A percentile compares a stretch with the other conserved stretches of the same genome.
Evolutionary conservation across 345 rosid species (phyloP).

Genomic region (Noccaea bulbosa): DNA sequence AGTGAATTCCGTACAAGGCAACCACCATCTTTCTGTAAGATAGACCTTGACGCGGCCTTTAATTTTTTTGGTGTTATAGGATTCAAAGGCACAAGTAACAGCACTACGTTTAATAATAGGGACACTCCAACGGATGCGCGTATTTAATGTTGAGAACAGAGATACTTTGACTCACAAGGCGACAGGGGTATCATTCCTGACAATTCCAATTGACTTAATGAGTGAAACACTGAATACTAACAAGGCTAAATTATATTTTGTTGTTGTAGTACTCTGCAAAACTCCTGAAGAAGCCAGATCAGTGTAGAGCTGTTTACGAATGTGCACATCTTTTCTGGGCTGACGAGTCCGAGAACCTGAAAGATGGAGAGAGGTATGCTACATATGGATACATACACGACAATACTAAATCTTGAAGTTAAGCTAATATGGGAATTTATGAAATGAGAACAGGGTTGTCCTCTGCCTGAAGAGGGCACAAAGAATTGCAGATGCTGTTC

Average conservation of each 20-base stretch:
- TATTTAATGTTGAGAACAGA: conserved; percentile 91
- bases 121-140: conserved; percentile 95
- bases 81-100: conserved; percentile 93
- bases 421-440: conserved; percentile 25
- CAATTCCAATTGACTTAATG: conserved; percentile 21
- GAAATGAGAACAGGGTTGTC: conserved; percentile 62
- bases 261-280: conserved; percentile 87
- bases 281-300: conserved; percentile 98
- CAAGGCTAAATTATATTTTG: conserved; percentile 14
- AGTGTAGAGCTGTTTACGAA: conserved; percentile 93
- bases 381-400: conserved; percentile 1
- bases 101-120: conserved; percentile 89
- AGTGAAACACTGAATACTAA: conserved; percentile 17
- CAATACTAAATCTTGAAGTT: conserved; percentile 11
- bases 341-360: conserved; percentile 76
- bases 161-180: conserved; percentile 93
- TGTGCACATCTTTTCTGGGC: conserved; percentile 97
- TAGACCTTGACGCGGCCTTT: conserved; percentile 28
- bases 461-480: conserved; percentile 84
- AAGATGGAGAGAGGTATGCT: conserved; percentile 94
- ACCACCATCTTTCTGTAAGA: conserved; percentile 5
- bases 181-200: conserved; percentile 71
- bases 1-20: conserved; percentile 46
- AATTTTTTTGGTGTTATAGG: conserved; percentile 53
- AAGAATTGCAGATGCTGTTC: conserved; percentile 89